phyloP scores from a whole-genome alignment of 106 monocot genomes.

The Allium fistulosum region DNA sequence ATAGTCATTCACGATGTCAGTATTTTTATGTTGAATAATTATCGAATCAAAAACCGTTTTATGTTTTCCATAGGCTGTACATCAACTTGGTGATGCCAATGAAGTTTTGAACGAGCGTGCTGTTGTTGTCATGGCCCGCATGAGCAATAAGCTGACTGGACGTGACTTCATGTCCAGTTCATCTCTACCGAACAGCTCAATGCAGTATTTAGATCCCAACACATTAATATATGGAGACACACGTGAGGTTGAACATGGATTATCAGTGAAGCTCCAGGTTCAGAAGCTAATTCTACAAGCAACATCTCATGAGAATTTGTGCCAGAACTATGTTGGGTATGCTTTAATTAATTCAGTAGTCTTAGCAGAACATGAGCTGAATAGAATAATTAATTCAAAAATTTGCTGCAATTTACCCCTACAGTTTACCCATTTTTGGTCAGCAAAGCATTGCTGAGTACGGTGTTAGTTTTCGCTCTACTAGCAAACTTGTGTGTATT shows the following conservation, averaged over 20 bases:
- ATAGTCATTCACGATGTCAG: no score
- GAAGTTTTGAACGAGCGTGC: constrained; percentile 92
- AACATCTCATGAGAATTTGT: constrained; percentile 79
- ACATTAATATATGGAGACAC: constrained; percentile 40
- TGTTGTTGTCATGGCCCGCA: constrained; percentile 82
- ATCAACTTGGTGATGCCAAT: constrained; percentile 92
- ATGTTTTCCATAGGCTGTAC: constrained; percentile 46
- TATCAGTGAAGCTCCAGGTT: constrained; percentile 77
- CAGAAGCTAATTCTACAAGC: constrained; percentile 79
- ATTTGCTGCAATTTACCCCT: no score
- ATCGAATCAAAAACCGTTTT: no score
- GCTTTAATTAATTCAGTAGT: not conserved
- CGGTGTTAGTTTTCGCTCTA: no score
- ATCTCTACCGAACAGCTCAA: constrained; percentile 23
- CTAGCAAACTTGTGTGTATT: no score
- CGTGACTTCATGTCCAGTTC: constrained; percentile 65
- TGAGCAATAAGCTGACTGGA: constrained; percentile 90
- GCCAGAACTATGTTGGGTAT: constrained; percentile 97
- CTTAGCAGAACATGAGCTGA: no score
- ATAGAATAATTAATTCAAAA: no score
- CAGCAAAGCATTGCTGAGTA: no score
- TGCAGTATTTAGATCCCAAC: constrained; percentile 35
- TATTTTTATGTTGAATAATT: no score
- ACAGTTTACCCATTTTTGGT: no score
- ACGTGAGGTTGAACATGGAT: constrained; percentile 66